Conservation (phyloP, 2,329 filamentous ascomycete genomes). For the Pseudogymnoascus destructans region DNA sequence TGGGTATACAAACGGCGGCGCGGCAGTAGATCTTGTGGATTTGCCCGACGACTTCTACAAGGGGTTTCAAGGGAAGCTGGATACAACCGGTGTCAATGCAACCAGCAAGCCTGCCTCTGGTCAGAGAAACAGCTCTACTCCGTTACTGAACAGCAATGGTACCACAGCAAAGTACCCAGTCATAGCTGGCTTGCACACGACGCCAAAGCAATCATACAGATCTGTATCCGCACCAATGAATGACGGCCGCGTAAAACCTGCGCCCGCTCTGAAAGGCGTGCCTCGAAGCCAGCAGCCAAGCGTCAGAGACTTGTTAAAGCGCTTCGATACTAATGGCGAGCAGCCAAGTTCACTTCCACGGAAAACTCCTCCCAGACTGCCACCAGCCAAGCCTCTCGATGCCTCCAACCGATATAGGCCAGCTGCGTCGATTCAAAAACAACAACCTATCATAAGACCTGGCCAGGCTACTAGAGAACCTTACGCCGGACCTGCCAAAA, state of each 20-base stretch:
- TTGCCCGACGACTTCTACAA: slow-evolving; percentile 38
- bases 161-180: slow-evolving; percentile 36
- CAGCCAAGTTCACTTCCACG: slow-evolving; percentile 21
- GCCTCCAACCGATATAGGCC: neutral
- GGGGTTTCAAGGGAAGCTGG: slow-evolving; percentile 29
- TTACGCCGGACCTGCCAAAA: neutral
- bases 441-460: slow-evolving; percentile 10
- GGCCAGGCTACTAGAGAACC: slow-evolving; percentile 11
- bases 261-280: slow-evolving; percentile 19
- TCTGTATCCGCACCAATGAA: slow-evolving; percentile 44
- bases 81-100: neutral
- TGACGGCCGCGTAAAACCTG: slow-evolving; percentile 24
- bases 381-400: neutral
- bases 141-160: slow-evolving; percentile 36
- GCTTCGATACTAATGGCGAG: slow-evolving; percentile 53
- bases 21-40: neutral
- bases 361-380: neutral
- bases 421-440: neutral
- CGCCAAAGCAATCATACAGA: slow-evolving; percentile 33
- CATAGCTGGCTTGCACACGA: slow-evolving; percentile 29
- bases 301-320: slow-evolving; percentile 68
- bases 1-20: neutral
- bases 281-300: slow-evolving; percentile 40
- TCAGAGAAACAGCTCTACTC: slow-evolving; percentile 24
- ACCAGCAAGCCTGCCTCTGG: neutral